Conservation (phyloP, 106 monocot species). For the Dactylorhiza incarnata region DNA sequence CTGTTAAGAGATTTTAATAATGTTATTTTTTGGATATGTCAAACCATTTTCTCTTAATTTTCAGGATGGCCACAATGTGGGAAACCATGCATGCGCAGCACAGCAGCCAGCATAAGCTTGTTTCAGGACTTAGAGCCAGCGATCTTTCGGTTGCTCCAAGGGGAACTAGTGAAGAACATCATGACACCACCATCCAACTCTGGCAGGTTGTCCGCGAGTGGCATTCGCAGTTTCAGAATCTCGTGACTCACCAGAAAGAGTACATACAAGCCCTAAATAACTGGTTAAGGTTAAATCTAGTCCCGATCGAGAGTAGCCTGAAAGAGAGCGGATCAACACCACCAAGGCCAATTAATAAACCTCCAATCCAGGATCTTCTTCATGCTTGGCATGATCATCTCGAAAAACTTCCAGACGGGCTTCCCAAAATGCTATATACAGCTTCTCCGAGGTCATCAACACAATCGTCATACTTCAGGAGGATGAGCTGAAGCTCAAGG, state of each 20-base stretch:
- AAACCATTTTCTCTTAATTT: neutral
- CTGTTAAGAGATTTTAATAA: no score
- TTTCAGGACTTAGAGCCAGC: constrained; percentile 25
- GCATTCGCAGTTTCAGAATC: constrained; percentile 52
- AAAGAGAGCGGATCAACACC: constrained; percentile 72
- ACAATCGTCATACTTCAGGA: constrained; percentile 46
- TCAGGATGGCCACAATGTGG: constrained; percentile 91
- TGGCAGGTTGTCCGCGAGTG: constrained; percentile 32
- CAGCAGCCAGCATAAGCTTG: constrained; percentile 35
- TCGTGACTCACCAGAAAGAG: constrained; percentile 62
- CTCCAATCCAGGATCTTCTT: constrained; percentile 55
- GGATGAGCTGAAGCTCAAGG: constrained; percentile 62
- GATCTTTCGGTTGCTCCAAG: constrained; percentile 41
- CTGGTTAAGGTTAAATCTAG: constrained; percentile 69
- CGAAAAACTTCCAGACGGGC: constrained; percentile 52
- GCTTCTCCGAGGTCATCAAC: constrained; percentile 54
- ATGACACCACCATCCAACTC: constrained; percentile 45
- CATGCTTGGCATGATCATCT: constrained; percentile 68
- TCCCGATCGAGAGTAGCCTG: constrained; percentile 70
- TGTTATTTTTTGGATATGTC: neutral
- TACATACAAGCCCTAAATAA: constrained; percentile 52
- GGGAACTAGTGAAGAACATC: constrained; percentile 53
- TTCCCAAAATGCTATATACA: constrained; percentile 33
- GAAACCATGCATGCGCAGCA: constrained; percentile 63
- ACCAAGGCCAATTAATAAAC: constrained; percentile 1